Conservation (phyloP, 768 basidiomycete genomes). For the Suillus ampliporus region DNA sequence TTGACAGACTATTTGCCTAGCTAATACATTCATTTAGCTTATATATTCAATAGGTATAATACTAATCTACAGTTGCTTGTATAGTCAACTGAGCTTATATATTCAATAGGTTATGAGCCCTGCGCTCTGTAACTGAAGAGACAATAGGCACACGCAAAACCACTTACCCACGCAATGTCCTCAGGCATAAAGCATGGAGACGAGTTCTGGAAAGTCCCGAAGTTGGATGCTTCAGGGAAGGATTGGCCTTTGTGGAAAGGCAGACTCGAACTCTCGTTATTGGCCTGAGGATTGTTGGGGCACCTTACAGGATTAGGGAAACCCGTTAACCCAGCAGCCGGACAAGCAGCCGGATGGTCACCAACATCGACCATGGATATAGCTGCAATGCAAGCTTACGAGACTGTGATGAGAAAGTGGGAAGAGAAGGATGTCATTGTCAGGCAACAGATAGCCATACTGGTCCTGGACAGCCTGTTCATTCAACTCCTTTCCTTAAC, state of each 20-base stretch:
- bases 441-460: slow-evolving; percentile 13
- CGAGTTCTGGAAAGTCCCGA: background rate
- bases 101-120: slow-evolving; percentile 7
- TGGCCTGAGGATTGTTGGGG: slow-evolving; percentile 21
- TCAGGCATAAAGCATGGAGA: background rate
- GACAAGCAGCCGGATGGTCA: background rate
- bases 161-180: background rate
- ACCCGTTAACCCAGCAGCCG: slow-evolving; percentile 21
- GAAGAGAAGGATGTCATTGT: slow-evolving; percentile 32
- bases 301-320: slow-evolving; percentile 26
- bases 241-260: slow-evolving; percentile 26
- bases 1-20: too few species aligned
- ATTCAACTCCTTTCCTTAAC: too few species aligned
- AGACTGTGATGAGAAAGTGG: slow-evolving; percentile 33
- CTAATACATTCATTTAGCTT: too few species aligned
- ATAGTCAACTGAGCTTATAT: background rate
- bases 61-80: background rate
- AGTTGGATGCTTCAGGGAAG: slow-evolving; percentile 16
- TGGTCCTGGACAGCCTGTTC: too few species aligned
- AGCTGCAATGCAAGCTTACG: slow-evolving; percentile 16
- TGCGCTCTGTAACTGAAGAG: background rate
- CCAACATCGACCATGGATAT: slow-evolving; percentile 11
- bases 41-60: background rate
- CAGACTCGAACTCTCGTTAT: slow-evolving; percentile 21
- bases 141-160: background rate